A percentile compares a stretch with the other conserved stretches of the same genome.
phyloP scores from a whole-genome alignment of 148 eudicot genomes.

The Beta vulgaris region DNA sequence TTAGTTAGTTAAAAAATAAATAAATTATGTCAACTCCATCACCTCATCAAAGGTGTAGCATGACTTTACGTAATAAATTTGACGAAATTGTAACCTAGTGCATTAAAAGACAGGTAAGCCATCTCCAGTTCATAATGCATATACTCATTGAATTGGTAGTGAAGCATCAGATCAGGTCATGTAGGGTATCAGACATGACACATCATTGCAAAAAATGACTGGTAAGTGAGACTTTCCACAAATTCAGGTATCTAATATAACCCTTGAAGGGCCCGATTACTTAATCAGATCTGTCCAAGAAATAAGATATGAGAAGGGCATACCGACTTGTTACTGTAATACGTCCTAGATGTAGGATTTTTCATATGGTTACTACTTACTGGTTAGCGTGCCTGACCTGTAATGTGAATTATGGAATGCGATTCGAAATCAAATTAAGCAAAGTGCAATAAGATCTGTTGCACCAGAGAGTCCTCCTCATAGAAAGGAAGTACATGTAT shows the following conservation, averaged over 20 bases:
- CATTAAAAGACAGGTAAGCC: background rate
- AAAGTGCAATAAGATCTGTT: too few relatives aligned
- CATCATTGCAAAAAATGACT: background rate
- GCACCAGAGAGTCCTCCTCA: too few relatives aligned
- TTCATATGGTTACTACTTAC: too few relatives aligned
- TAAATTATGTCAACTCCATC: background rate
- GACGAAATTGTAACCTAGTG: background rate
- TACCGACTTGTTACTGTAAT: background rate
- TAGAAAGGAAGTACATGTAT: too few relatives aligned
- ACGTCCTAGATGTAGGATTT: background rate
- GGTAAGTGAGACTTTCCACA: background rate
- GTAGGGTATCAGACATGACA: background rate
- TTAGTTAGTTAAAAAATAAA: background rate
- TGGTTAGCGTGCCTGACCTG: background rate
- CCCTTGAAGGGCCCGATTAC: too few relatives aligned
- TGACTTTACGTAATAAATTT: background rate
- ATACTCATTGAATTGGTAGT: background rate
- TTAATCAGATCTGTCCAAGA: background rate
- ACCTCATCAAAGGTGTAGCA: background rate
- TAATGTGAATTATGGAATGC: background rate
- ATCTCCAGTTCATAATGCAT: conserved; percentile 2
- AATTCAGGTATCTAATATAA: too few relatives aligned
- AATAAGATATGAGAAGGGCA: background rate
- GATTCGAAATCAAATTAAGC: background rate
- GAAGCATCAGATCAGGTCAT: background rate